These are phyloP conservation scores for Skeletonema potamos DNA, from an alignment of 108 stramenopile genomes.

Conservation along the genomic window DNA sequence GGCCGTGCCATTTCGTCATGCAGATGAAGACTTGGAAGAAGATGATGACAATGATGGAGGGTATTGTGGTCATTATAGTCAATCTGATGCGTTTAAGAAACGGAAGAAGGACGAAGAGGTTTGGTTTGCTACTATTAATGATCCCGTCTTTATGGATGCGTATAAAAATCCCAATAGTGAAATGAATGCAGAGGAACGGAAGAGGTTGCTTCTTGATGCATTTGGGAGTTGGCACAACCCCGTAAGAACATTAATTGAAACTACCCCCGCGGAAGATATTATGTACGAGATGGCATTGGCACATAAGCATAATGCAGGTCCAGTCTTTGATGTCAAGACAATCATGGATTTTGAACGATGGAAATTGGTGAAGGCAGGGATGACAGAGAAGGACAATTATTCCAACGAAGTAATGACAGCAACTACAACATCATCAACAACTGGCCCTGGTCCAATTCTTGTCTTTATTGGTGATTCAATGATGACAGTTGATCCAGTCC, in stretches of 20 bases:
- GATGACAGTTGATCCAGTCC: constrained; percentile 88
- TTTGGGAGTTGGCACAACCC: constrained; percentile 87
- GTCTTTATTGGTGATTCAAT: constrained; percentile 79
- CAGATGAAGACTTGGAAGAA: constrained; percentile 10
- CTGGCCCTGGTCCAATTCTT: constrained; percentile 58
- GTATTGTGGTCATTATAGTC: neutral
- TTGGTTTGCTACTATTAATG: constrained; percentile 87
- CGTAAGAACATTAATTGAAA: constrained; percentile 64
- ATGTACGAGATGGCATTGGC: constrained; percentile 77
- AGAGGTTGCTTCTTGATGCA: constrained; percentile 57
- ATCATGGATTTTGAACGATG: constrained; percentile 47
- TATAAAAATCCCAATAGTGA: constrained; percentile 25
- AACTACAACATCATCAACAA: too few relatives aligned
- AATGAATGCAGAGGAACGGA: constrained; percentile 49
- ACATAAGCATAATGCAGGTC: constrained; percentile 63
- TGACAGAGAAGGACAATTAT: neutral
- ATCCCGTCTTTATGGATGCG: constrained; percentile 32
- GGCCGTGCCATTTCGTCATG: constrained; percentile 70
- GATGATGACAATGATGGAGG: constrained; percentile 9
- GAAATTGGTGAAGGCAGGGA: neutral
- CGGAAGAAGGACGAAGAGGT: constrained; percentile 56
- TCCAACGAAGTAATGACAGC: neutral
- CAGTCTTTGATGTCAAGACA: constrained; percentile 66
- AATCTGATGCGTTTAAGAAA: constrained; percentile 6
- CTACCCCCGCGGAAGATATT: constrained; percentile 81